Evolutionary conservation across 805 yeast species (phyloP).

Genomic region (Myxozyma vanderwaltii): DNA sequence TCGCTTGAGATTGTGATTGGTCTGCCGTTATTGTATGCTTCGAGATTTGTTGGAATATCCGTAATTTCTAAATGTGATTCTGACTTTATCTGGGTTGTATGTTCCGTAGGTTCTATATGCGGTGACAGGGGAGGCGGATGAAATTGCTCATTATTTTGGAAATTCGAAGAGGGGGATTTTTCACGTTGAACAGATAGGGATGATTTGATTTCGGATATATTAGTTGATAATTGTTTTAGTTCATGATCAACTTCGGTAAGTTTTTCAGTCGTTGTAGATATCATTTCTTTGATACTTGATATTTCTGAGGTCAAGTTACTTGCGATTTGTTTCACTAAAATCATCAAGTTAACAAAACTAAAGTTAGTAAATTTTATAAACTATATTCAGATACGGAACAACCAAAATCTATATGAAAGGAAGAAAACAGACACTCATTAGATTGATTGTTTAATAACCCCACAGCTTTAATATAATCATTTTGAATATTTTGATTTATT

Average conservation of each 20-base stretch:
- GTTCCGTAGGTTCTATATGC: no score
- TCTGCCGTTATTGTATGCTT: neutral
- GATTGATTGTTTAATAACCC: neutral
- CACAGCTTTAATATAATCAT: neutral
- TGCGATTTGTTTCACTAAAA: neutral
- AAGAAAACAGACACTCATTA: slow-evolving; percentile 1
- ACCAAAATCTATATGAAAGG: neutral
- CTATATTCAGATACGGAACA: no score
- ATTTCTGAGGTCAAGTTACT: neutral
- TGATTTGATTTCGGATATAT: slow-evolving; percentile 5
- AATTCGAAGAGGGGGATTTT: neutral
- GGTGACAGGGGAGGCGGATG: neutral
- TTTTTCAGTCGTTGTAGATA: neutral
- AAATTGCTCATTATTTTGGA: no score
- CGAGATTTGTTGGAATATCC: neutral
- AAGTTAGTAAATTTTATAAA: no score
- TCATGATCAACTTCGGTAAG: neutral
- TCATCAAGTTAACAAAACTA: no score
- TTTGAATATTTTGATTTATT: neutral
- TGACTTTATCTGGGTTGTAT: neutral
- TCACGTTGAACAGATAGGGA: neutral
- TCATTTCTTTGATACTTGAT: neutral
- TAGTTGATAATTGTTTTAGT: neutral
- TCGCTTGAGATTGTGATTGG: slow-evolving; percentile 7
- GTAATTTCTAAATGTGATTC: neutral